phyloP scores from a whole-genome alignment of 2,329 filamentous ascomycete genomes.

The Ceratocystis variospora region DNA sequence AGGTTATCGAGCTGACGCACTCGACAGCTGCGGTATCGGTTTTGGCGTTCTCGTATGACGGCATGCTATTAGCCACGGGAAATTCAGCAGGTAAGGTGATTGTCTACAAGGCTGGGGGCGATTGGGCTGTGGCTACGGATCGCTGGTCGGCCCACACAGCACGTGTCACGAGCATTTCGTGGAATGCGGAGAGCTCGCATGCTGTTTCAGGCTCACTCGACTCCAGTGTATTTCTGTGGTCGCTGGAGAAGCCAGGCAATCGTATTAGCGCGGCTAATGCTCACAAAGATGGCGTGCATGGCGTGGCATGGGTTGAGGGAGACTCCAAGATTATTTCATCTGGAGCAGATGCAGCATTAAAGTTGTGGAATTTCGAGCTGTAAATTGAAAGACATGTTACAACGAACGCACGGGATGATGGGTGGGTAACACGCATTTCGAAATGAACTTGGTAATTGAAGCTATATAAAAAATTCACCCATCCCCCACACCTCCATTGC shows the following conservation, averaged over 20 bases:
- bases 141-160: conserved; percentile 49
- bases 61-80: conserved; percentile 67
- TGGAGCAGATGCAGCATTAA: conserved; percentile 80
- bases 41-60: conserved; percentile 69
- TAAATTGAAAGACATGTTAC: background rate
- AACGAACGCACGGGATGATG: background rate
- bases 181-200: conserved; percentile 65
- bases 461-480: background rate
- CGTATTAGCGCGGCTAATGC: conserved; percentile 74
- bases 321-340: conserved; percentile 56
- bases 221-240: conserved; percentile 89
- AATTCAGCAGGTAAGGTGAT: conserved; percentile 77
- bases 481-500: too few species aligned
- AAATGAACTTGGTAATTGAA: background rate
- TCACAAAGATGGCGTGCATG: conserved; percentile 91
- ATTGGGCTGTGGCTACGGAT: conserved; percentile 64
- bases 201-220: conserved; percentile 77
- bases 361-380: conserved; percentile 53
- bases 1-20: conserved; percentile 46
- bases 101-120: conserved; percentile 42
- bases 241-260: conserved; percentile 66
- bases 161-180: conserved; percentile 47
- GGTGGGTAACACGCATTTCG: background rate
- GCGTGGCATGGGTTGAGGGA: conserved; percentile 63
- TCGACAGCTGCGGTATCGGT: conserved; percentile 61